phyloP scores from a whole-genome alignment of 257 asterid genomes.

The Penstemon barbatus region DNA sequence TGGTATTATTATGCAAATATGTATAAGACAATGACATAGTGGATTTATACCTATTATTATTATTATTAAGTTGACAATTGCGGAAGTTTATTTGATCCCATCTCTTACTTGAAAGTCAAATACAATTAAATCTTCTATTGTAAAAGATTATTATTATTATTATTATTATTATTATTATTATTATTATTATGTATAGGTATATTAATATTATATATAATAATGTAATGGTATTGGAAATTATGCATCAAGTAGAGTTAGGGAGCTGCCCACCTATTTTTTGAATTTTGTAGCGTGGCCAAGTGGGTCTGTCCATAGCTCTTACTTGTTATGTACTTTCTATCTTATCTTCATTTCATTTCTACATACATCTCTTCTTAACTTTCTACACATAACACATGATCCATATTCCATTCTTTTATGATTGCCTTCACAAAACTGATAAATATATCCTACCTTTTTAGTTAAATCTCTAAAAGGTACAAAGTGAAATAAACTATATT shows the following conservation, averaged over 20 bases:
- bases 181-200: too few relatives aligned
- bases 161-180: too few relatives aligned
- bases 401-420: conserved; percentile 45
- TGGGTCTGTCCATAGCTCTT: conserved; percentile 43
- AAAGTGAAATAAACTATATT: conserved; percentile 26
- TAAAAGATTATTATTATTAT: conserved; percentile 25
- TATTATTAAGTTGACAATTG: conserved; percentile 42
- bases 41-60: conserved; percentile 36
- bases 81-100: conserved; percentile 43
- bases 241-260: conserved; percentile 28
- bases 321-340: conserved; percentile 18
- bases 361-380: conserved; percentile 37
- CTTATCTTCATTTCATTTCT: conserved; percentile 41
- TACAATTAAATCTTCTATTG: conserved; percentile 23
- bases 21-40: conserved; percentile 20
- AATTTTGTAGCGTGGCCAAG: conserved; percentile 42
- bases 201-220: not conserved
- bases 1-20: not conserved
- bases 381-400: conserved; percentile 15
- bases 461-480: conserved; percentile 30
- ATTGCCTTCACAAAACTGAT: conserved; percentile 36
- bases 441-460: conserved; percentile 35
- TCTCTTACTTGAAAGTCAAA: conserved; percentile 41
- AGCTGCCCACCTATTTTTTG: conserved; percentile 40
- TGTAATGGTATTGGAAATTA: conserved; percentile 4